Evolutionary conservation across 305 asterid species (phyloP), one percentile per base, ranked within the genome.

Genomic region (Rubia peregrina): DNA sequence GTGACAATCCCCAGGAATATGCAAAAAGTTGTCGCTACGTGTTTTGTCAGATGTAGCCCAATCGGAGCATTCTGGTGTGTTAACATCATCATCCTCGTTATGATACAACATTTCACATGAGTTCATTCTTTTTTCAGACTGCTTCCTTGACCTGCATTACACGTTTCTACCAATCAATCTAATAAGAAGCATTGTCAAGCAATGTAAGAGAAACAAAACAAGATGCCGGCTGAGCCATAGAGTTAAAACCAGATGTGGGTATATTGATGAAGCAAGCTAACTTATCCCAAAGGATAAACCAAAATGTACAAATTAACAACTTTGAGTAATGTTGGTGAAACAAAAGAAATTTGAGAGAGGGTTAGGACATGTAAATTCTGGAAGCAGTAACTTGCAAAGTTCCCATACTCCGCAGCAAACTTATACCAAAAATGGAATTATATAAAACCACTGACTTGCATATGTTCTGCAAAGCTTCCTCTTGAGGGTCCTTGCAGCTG

Each of bases 1-100:
- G 66, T 65, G 81, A 71, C 85, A 75, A 61, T 88, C 89, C 56
- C 90, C 86, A 43, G 67, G 82, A 68, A 75, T 72, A 75, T 79
- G 83, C 68, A 80, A 87, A 75, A 76, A 79, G 68, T 62, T 61
- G 43, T 89, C 91, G 56, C 83, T 86, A 71, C 91, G 84, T 70
- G 83, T 86, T 68, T 77, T 78, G 76, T 88, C 95, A 51, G 89
- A 85, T 78, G 82, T 82, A 65, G 77, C 85, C 89, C 84, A 81
- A 73, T 95, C 88, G 83, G 81, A 74, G 36, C 95, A 85, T 73
- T 88, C 95, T 38, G 96, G 94, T 38, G 95, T 80, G 69, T 80
- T 80, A 70, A 76, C 87, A 75, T 75, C 78, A 73, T 83, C 80
- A 75, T 90, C 96, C 72, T 83, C 92, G 60, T 70, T 85, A 78